phyloP scores from a whole-genome alignment of 2,329 filamentous ascomycete species.

The Leptographium procerum region DNA sequence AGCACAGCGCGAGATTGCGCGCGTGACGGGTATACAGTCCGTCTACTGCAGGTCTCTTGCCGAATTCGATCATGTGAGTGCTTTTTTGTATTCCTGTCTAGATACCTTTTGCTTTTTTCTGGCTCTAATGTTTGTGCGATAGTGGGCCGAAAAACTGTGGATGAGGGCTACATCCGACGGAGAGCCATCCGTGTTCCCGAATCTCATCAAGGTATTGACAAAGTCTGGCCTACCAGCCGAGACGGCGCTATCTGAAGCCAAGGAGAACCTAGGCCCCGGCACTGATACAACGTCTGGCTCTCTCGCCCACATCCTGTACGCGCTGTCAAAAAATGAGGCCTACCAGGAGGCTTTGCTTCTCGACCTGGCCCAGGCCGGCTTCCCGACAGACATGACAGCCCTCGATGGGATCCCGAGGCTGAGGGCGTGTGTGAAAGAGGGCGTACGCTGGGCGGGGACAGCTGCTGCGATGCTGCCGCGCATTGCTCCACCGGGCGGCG shows the following conservation, averaged over 20 bases:
- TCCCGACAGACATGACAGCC: constrained; percentile 7
- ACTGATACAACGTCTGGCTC: constrained; percentile 8
- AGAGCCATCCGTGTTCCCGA: not conserved
- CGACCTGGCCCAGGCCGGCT: constrained; percentile 1
- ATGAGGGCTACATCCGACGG: not conserved
- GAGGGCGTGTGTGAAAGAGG: constrained; percentile 7
- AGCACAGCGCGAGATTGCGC: not conserved
- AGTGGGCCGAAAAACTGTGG: not conserved
- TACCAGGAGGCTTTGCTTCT: constrained; percentile 6
- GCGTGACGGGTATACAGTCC: not conserved
- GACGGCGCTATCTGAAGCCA: constrained; percentile 6
- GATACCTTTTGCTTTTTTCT: not conserved
- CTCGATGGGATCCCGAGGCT: constrained; percentile 5
- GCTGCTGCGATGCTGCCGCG: constrained; percentile 9
- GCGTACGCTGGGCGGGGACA: constrained; percentile 8
- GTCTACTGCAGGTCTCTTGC: not conserved
- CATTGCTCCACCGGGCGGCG: constrained; percentile 4
- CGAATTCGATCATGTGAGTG: not conserved
- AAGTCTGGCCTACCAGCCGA: constrained; percentile 2
- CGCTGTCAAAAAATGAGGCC: constrained; percentile 2
- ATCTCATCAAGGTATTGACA: not conserved
- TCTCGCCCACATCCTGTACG: constrained; percentile 8
- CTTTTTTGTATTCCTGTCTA: not conserved
- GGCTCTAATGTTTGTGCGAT: not conserved
- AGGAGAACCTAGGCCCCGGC: constrained; percentile 10